Evolutionary conservation across 371 early-diverging fungal genomes (phyloP).

Genomic region (Lichtheimia ornata): DNA sequence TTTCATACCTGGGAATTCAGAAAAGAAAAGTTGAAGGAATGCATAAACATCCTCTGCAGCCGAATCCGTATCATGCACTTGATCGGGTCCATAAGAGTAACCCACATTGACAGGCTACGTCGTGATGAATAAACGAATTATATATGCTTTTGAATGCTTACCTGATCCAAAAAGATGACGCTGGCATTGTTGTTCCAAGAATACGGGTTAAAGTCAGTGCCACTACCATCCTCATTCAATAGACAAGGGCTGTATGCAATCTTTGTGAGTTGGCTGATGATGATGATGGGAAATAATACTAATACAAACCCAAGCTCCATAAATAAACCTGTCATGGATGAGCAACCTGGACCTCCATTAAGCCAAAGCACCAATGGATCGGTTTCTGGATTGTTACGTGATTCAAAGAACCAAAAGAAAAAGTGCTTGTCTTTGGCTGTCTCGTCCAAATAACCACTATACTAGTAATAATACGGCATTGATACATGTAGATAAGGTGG

Average conservation of each 20-base stretch:
- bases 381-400: constrained; percentile 59
- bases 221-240: constrained; percentile 63
- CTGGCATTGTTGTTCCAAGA: constrained; percentile 79
- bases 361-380: constrained; percentile 78
- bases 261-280: background rate
- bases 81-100: constrained; percentile 66
- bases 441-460: constrained; percentile 78
- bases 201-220: constrained; percentile 52
- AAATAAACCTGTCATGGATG: constrained; percentile 70
- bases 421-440: constrained; percentile 61
- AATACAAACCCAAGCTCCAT: constrained; percentile 67
- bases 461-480: constrained; percentile 25
- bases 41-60: constrained; percentile 78
- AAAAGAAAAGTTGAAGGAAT: constrained; percentile 70
- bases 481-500: background rate
- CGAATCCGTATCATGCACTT: constrained; percentile 53
- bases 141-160: constrained; percentile 11
- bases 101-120: constrained; percentile 73
- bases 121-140: background rate
- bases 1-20: constrained; percentile 47
- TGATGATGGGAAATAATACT: background rate
- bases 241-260: constrained; percentile 56
- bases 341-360: constrained; percentile 85
- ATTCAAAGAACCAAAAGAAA: constrained; percentile 80
- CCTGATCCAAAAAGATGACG: constrained; percentile 79